phyloP scores from a whole-genome alignment of 805 yeast genomes.

The Saccharomycopsis schoenii region DNA sequence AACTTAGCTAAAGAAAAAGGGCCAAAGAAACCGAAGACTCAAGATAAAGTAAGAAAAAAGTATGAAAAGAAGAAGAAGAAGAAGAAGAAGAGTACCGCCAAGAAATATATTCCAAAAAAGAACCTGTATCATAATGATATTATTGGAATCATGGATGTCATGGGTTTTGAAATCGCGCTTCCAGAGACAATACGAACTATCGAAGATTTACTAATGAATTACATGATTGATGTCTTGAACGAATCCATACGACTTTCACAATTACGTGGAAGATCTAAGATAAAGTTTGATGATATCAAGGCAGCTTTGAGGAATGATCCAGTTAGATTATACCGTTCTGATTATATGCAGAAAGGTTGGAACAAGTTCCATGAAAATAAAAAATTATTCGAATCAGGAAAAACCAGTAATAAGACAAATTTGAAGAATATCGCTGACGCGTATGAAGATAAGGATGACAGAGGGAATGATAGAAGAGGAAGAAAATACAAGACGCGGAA shows the following conservation, averaged over 20 bases:
- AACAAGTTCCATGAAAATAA: slow-evolving; percentile 13
- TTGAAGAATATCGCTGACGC: slow-evolving; percentile 6
- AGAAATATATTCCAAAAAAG: slow-evolving; percentile 9
- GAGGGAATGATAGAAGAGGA: slow-evolving; percentile 1
- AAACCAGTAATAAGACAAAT: slow-evolving; percentile 2
- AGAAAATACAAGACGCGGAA: slow-evolving; percentile 9
- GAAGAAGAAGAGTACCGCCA: neutral
- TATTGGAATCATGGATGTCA: slow-evolving; percentile 15
- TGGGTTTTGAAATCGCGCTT: slow-evolving; percentile 15
- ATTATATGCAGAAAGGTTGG: slow-evolving; percentile 12
- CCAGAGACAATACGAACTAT: slow-evolving; percentile 16
- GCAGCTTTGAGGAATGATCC: slow-evolving; percentile 16
- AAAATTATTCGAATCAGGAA: slow-evolving; percentile 11
- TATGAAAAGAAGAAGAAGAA: neutral
- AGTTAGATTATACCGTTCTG: slow-evolving; percentile 12
- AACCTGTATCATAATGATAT: slow-evolving; percentile 14
- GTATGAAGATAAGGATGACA: neutral
- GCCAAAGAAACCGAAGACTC: neutral
- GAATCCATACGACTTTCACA: slow-evolving; percentile 12
- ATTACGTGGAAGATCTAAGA: slow-evolving; percentile 14
- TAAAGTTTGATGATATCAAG: slow-evolving; percentile 16
- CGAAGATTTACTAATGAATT: slow-evolving; percentile 15
- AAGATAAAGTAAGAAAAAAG: neutral
- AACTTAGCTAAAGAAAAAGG: neutral
- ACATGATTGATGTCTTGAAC: slow-evolving; percentile 14